These are phyloP conservation scores for Mallotus japonicus DNA, from an alignment of 441 rosid genomes.

Conservation along the genomic window DNA sequence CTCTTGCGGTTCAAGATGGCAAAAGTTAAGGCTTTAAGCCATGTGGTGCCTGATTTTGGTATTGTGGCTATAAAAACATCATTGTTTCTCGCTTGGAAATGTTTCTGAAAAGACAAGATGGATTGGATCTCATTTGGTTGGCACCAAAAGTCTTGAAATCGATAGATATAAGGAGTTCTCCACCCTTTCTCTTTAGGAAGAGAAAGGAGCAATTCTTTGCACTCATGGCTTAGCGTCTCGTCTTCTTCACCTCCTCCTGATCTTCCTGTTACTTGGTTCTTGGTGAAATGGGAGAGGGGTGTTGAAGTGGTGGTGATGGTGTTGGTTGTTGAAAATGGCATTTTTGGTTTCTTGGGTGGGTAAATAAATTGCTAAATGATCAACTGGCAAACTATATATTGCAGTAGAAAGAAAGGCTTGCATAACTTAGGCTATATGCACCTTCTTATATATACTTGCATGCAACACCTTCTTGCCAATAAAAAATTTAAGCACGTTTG, in stretches of 20 bases:
- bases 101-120: conserved; percentile 50
- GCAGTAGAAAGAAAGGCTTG: not conserved
- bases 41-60: conserved; percentile 90
- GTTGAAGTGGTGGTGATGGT: too few species aligned
- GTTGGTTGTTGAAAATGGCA: conserved; percentile 7
- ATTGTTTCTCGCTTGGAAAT: conserved; percentile 39
- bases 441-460: not conserved
- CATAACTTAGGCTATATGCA: not conserved
- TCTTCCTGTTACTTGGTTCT: too few species aligned
- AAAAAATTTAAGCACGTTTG: not conserved
- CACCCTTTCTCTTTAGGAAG: conserved; percentile 69
- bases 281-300: too few species aligned
- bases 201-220: conserved; percentile 44
- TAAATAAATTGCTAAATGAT: not conserved
- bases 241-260: conserved; percentile 17
- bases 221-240: conserved; percentile 42
- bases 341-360: not conserved
- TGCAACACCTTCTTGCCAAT: not conserved
- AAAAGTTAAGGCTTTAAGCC: conserved; percentile 70
- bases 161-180: conserved; percentile 54
- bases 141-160: conserved; percentile 78
- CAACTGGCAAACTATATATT: not conserved
- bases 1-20: conserved; percentile 45
- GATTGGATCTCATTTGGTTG: conserved; percentile 68
- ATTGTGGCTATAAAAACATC: conserved; percentile 61